Percentiles rank a stretch among this genome's conserved stretches.
Evolutionary conservation across 2,329 filamentous ascomycete genomes (phyloP).

Genomic region (Epichloe elymi): DNA sequence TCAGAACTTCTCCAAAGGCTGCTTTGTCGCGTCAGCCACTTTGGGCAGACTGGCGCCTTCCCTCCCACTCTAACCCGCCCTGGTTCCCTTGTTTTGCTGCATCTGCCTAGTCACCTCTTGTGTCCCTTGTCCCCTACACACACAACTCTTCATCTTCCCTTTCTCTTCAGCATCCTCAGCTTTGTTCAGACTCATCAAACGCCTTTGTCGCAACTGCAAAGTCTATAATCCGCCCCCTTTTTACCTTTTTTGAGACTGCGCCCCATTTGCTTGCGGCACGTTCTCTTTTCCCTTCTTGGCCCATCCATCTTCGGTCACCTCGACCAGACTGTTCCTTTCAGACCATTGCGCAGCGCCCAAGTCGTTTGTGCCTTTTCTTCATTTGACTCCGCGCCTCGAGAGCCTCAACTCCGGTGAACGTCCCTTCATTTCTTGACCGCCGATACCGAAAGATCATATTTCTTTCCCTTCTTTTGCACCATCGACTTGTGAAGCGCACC

Average conservation of each 20-base stretch:
- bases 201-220: conserved; percentile 1
- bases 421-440: background rate
- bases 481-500: conserved; percentile 3
- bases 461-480: background rate
- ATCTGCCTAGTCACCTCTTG: background rate
- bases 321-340: conserved; percentile 2
- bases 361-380: background rate
- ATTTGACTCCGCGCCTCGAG: background rate
- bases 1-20: no score
- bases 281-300: background rate
- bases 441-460: background rate
- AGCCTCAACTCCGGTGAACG: background rate
- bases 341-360: conserved; percentile 1
- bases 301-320: background rate
- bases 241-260: background rate
- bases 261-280: background rate
- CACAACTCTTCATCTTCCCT: background rate
- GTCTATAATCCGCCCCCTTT: background rate
- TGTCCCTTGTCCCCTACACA: background rate
- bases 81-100: background rate
- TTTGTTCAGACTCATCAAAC: background rate
- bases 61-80: background rate
- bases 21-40: background rate
- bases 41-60: background rate
- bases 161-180: conserved; percentile 1